These are phyloP conservation scores for Tulasnella sp. DNA, from an alignment of 768 basidiomycete genomes.

Conservation along the genomic window DNA sequence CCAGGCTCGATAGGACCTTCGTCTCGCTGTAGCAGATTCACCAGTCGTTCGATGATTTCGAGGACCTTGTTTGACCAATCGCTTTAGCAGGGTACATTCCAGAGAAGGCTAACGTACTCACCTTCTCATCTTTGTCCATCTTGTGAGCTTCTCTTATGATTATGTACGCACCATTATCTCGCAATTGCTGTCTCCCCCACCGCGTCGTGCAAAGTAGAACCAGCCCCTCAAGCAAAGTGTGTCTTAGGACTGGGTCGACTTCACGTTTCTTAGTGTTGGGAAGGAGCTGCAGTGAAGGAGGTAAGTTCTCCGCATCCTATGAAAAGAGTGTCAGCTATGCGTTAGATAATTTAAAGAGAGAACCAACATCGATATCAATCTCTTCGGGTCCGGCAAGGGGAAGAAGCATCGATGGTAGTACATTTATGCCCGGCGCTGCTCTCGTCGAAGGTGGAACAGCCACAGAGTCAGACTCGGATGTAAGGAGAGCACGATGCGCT, in stretches of 20 bases:
- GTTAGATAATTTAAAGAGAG: not conserved
- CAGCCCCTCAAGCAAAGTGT: conserved; percentile 81
- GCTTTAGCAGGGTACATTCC: not conserved
- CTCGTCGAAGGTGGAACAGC: conserved; percentile 46
- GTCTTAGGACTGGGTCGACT: conserved; percentile 56
- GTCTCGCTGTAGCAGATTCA: conserved; percentile 70
- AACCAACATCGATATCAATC: conserved; percentile 71
- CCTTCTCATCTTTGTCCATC: conserved; percentile 68
- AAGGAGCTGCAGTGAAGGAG: conserved; percentile 74
- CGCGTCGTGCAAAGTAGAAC: conserved; percentile 80
- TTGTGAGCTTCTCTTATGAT: conserved; percentile 70
- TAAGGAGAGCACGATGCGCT: conserved; percentile 60
- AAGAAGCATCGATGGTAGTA: conserved; percentile 72
- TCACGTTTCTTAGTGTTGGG: conserved; percentile 79
- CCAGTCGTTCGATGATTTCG: conserved; percentile 80
- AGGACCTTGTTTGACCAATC: conserved; percentile 42
- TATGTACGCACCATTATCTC: conserved; percentile 75
- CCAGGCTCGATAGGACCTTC: conserved; percentile 43
- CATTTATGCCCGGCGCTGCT: conserved; percentile 65
- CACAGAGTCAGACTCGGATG: conserved; percentile 42
- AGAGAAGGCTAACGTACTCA: conserved; percentile 23
- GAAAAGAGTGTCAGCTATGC: not conserved
- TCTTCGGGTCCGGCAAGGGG: conserved; percentile 95
- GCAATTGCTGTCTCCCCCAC: conserved; percentile 73
- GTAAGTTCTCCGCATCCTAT: conserved; percentile 82